These are phyloP conservation scores for Diatrype stigma DNA, from an alignment of 2,329 filamentous ascomycete species.

Conservation along the genomic window DNA sequence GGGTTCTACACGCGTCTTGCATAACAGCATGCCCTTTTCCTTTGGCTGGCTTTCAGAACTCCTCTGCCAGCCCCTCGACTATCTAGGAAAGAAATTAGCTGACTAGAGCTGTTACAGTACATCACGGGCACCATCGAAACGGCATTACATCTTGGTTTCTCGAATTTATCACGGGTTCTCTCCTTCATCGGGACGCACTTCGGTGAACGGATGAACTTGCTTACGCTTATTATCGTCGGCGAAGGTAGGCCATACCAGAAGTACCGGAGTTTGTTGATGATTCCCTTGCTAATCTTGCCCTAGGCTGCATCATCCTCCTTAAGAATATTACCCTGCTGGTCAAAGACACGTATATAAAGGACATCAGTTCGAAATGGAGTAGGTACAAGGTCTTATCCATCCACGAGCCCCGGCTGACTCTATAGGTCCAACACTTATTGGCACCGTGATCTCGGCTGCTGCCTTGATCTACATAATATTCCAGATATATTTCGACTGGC, in stretches of 20 bases:
- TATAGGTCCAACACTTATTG: conserved; percentile 34
- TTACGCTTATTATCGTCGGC: conserved; percentile 64
- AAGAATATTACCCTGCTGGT: conserved; percentile 48
- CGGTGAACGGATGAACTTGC: conserved; percentile 58
- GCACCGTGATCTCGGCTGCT: conserved; percentile 34
- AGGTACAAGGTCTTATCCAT: not conserved
- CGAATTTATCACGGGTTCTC: conserved; percentile 50
- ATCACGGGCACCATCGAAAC: conserved; percentile 50
- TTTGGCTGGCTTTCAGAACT: too few species aligned
- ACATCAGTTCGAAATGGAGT: conserved; percentile 22
- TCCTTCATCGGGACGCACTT: conserved; percentile 61
- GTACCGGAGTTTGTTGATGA: not conserved
- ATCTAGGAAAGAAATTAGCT: too few species aligned
- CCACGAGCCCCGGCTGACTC: conserved; percentile 7
- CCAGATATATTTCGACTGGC: conserved; percentile 55
- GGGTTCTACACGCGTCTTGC: too few species aligned
- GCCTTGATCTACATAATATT: conserved; percentile 43
- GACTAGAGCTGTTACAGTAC: conserved; percentile 34
- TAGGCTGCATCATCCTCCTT: conserved; percentile 51
- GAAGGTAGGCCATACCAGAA: conserved; percentile 44
- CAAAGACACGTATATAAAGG: conserved; percentile 38
- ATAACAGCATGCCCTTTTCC: too few species aligned
- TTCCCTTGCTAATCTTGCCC: conserved; percentile 2
- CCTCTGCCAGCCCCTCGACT: too few species aligned
- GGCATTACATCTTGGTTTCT: conserved; percentile 46